Base-by-base conservation (phyloP, 2,329 filamentous ascomycete genomes). In the Arthroderma sp. region DNA sequence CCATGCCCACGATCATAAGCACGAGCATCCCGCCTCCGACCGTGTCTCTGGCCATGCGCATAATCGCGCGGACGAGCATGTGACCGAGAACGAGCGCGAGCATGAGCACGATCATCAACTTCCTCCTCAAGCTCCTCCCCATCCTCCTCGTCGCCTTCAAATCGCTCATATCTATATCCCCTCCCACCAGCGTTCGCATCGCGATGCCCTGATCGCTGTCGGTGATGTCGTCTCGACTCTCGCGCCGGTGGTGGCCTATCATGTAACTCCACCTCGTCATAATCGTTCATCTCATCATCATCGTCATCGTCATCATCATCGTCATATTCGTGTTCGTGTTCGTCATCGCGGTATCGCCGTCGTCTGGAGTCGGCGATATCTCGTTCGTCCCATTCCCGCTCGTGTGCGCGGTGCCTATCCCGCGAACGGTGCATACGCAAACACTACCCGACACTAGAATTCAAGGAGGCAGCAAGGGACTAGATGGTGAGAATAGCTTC, bases 1-100 rank as follows among this genome's bases (percentile, higher is more conserved):
- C 47, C 42, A 29, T 45, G 38, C n/a, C 43, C 44, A 32, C 49
- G 46, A 34, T 56, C 48, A 27, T 50, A 53, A 31, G 53, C 55
- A 5, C 54, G 49, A 7, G 51, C 47, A 10, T 53, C 49, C 15
- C 10, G 32, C 32, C 32, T 34, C 11, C 32, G 32, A 34, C 32
- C 8, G 11, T 50, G 28, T 2, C 34, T 29, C 11, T 40, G 11
- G 27, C 32, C 28, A 22, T 22, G 15, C 15, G 15, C 15, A 22
- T 22, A 22, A 22, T 22, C 15, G 15, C 15, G 2, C 15, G 15
- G 15, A 22, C 15, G 15, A 22, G 15, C 15, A 22, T 22, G 15
- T 22, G 15, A 22, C 3, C 15, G 15, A 22, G 15, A 22, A 22
- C 15, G 15, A 22, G 15, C 15, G 15, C 15, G 15, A 22, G 15